A percentile compares a stretch with the other conserved stretches of the same genome.
These are phyloP conservation scores for Erodium trifolium DNA, from an alignment of 441 rosid species.

Conservation along the genomic window DNA sequence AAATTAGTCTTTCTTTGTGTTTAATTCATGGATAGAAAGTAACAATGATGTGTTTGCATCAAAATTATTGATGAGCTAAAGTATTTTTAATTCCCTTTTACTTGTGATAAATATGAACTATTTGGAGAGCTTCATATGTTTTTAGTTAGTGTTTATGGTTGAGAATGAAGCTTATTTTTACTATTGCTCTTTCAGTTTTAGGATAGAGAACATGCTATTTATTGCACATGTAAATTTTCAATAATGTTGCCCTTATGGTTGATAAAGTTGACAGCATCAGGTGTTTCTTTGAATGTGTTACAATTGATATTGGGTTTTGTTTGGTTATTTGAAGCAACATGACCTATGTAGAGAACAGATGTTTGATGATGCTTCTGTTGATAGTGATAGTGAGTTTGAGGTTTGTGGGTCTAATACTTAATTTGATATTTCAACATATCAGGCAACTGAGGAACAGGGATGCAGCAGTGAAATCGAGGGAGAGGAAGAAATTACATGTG, in stretches of 20 bases:
- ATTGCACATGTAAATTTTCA: not conserved
- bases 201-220: not conserved
- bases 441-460: conserved; percentile 86
- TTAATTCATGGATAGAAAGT: no score
- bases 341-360: not conserved
- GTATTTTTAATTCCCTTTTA: no score
- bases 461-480: conserved; percentile 78
- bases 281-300: not conserved
- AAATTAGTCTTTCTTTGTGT: no score
- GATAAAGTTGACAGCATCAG: not conserved
- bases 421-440: conserved; percentile 11
- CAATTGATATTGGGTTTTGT: not conserved
- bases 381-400: no score
- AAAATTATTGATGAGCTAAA: no score
- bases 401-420: no score
- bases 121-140: no score
- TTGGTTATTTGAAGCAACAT: not conserved
- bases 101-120: no score
- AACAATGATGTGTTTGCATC: no score
- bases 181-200: conserved; percentile 7
- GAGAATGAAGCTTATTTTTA: not conserved
- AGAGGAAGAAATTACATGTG: conserved; percentile 72
- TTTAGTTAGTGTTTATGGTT: no score
- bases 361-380: not conserved
- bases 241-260: not conserved